Percentiles rank a stretch among this genome's conserved stretches.
These are phyloP conservation scores for Westerdykella aurantiaca DNA, from an alignment of 2,329 filamentous ascomycete genomes.

Conservation along the genomic window DNA sequence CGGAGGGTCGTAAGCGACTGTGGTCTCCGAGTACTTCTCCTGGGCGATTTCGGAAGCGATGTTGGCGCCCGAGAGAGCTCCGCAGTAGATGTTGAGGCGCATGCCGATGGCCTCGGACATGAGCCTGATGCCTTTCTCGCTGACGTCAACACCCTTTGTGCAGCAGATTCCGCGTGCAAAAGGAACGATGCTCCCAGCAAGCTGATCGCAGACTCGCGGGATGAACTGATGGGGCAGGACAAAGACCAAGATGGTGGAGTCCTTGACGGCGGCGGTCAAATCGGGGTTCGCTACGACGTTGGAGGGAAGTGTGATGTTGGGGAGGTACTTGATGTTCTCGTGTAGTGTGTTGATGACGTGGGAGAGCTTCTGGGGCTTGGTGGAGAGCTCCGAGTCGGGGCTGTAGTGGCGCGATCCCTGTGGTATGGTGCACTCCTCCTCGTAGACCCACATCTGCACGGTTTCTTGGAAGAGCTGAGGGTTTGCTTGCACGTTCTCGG, in stretches of 20 bases:
- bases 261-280: slow-evolving; percentile 70
- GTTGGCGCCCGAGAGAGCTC: slow-evolving; percentile 91
- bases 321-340: slow-evolving; percentile 97
- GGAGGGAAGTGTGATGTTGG: slow-evolving; percentile 72
- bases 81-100: slow-evolving; percentile 90
- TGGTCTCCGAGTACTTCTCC: slow-evolving; percentile 97
- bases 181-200: slow-evolving; percentile 83
- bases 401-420: slow-evolving; percentile 70
- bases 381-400: slow-evolving; percentile 50
- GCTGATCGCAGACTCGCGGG: slow-evolving; percentile 71
- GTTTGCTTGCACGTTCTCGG: slow-evolving; percentile 79
- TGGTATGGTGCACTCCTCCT: slow-evolving; percentile 76
- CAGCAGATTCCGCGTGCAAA: slow-evolving; percentile 92
- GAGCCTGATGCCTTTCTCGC: slow-evolving; percentile 75
- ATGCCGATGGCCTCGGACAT: slow-evolving; percentile 95
- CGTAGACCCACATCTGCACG: slow-evolving; percentile 98
- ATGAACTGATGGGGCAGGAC: slow-evolving; percentile 98
- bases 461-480: slow-evolving; percentile 76
- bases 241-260: slow-evolving; percentile 87
- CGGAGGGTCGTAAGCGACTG: slow-evolving; percentile 91
- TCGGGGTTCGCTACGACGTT: slow-evolving; percentile 85
- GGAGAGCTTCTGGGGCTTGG: slow-evolving; percentile 78
- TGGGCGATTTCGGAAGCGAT: slow-evolving; percentile 90
- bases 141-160: slow-evolving; percentile 95
- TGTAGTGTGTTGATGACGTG: slow-evolving; percentile 83